These are phyloP conservation scores for Monilinia vaccinii-corymbosi DNA, from an alignment of 2,329 filamentous ascomycete species.

Conservation along the genomic window DNA sequence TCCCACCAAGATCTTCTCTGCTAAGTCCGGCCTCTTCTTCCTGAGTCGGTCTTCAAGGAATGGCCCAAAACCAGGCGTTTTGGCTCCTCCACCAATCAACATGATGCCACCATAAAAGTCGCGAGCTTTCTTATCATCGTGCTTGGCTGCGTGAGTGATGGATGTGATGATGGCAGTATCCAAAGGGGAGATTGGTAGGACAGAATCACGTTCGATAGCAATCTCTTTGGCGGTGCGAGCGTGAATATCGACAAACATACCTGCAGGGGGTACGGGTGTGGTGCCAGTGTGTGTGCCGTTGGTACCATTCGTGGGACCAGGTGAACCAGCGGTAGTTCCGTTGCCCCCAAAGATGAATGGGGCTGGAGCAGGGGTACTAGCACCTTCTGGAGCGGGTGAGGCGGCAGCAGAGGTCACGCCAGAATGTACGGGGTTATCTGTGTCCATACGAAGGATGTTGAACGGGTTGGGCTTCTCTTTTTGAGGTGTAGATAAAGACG, in stretches of 20 bases:
- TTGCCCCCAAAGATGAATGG: constrained; percentile 40
- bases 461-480: constrained; percentile 58
- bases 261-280: constrained; percentile 32
- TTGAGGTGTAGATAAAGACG: constrained; percentile 44
- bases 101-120: constrained; percentile 88
- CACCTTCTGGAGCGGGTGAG: constrained; percentile 75
- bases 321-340: constrained; percentile 21
- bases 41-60: constrained; percentile 79
- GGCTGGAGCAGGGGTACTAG: constrained; percentile 50
- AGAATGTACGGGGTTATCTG: constrained; percentile 57
- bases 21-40: constrained; percentile 50
- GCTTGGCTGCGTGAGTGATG: constrained; percentile 77
- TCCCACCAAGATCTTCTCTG: constrained; percentile 52
- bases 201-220: constrained; percentile 65
- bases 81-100: constrained; percentile 77
- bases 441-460: constrained; percentile 62
- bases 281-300: constrained; percentile 43
- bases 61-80: constrained; percentile 69
- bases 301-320: constrained; percentile 23
- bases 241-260: constrained; percentile 33
- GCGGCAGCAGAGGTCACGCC: constrained; percentile 71
- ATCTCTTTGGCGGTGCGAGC: constrained; percentile 35
- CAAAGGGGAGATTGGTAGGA: constrained; percentile 74
- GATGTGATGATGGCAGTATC: constrained; percentile 85
- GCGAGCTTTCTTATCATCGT: constrained; percentile 85